These are phyloP conservation scores for Xylariaceae sp. DNA, from an alignment of 2,329 filamentous ascomycete species.

Conservation along the genomic window DNA sequence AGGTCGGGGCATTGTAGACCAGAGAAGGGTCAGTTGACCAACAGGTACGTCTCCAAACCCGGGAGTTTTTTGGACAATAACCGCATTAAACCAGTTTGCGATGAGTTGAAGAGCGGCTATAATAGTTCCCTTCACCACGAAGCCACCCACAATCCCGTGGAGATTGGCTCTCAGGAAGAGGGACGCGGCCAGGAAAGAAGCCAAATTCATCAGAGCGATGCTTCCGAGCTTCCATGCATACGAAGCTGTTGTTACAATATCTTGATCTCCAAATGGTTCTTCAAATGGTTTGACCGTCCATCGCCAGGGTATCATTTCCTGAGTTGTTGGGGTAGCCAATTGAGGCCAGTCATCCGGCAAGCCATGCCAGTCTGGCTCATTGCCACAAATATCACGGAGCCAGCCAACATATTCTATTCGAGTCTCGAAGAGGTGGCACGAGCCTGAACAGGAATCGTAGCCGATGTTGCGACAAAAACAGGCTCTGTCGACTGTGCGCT, in stretches of 20 bases:
- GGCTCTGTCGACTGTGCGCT: slow-evolving; percentile 6
- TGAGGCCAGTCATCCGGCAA: slow-evolving; percentile 8
- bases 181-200: slow-evolving; percentile 6
- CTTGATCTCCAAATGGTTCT: not conserved
- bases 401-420: slow-evolving; percentile 10
- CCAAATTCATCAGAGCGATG: slow-evolving; percentile 4
- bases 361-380: slow-evolving; percentile 8
- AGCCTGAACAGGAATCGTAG: slow-evolving; percentile 8
- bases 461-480: slow-evolving; percentile 7
- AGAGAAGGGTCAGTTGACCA: slow-evolving; percentile 8
- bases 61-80: slow-evolving; percentile 1
- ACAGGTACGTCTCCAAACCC: slow-evolving; percentile 4
- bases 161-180: not conserved
- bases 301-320: slow-evolving; percentile 7
- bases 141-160: not conserved
- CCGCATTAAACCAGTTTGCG: slow-evolving; percentile 5
- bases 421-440: slow-evolving; percentile 9
- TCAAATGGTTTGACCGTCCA: slow-evolving; percentile 6
- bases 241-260: not conserved
- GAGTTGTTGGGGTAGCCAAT: not conserved
- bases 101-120: slow-evolving; percentile 6
- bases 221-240: slow-evolving; percentile 9
- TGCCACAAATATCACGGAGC: slow-evolving; percentile 6
- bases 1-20: slow-evolving; percentile 4
- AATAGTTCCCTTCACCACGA: not conserved